Base-by-base conservation (phyloP, 2,329 filamentous ascomycete genomes). In the Purpureocillium lavendulum region DNA sequence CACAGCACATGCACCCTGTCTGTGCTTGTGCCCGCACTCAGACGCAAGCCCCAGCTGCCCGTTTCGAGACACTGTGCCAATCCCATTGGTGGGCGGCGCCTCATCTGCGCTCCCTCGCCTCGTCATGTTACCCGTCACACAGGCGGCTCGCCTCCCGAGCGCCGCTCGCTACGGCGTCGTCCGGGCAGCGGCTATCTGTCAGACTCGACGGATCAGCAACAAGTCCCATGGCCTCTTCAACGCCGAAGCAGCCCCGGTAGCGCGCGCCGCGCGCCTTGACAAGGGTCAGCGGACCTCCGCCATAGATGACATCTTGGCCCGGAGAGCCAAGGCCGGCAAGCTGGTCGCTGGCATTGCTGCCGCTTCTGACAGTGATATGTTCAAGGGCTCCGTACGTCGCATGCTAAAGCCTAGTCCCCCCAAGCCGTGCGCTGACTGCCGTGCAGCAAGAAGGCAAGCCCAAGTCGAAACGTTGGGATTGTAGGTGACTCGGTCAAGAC, bases 391-490 rank as follows among this genome's bases (percentile, higher is more conserved):
- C 40, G 80, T 85, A 61, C 52, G 75, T 52, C 12, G 4, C 7
- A 14, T 12, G 7, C 12, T 10, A 24, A 13, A n/a, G 9, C 2
- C 15, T 7, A 30, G 9, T 3, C 6, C n/a, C 10, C n/a, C 24
- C 17, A 13, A 13, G n/a, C 30, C 4, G 9, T 13, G 5, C 9
- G 18, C 11, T 31, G 30, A 40, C 30, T 10, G 16, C 14, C 18
- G 10, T 13, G 9, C 41, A 65, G 59, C 59, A 55, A 41, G 49
- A 51, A 7, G 62, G 72, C 15, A 89, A 90, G 56, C 84, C 85
- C 4, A 82, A 80, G 55, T 84, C 90, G 3, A 87, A 82, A 60
- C 69, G 80, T 59, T 96, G 86, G 83, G 85, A 94, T 56, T 75
- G 87, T 94, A 67, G 67, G 85, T 77, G 16, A 26, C 29, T 30